A percentile compares a stretch with the other conserved stretches of the same genome.
phyloP scores from a whole-genome alignment of 2,329 filamentous ascomycete species.

The Colletotrichum sp. region DNA sequence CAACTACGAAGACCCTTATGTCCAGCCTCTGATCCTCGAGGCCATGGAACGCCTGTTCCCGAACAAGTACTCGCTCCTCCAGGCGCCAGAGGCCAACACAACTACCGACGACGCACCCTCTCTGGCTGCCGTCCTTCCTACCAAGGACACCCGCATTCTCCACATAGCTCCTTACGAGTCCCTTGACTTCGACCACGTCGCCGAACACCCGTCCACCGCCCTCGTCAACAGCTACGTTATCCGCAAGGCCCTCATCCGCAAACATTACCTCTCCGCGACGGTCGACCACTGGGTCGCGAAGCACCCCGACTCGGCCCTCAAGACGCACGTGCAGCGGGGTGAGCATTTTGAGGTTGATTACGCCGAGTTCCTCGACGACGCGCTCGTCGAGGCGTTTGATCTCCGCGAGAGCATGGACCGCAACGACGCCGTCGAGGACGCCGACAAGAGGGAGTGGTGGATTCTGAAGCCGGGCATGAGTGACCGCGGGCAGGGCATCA shows the following conservation, averaged over 20 bases:
- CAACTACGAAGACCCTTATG: slow-evolving; percentile 86
- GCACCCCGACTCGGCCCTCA: slow-evolving; percentile 73
- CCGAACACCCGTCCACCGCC: slow-evolving; percentile 63
- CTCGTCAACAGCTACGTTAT: slow-evolving; percentile 92
- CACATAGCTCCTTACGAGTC: slow-evolving; percentile 88
- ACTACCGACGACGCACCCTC: slow-evolving; percentile 35
- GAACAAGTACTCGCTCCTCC: slow-evolving; percentile 52
- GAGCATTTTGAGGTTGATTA: slow-evolving; percentile 96
- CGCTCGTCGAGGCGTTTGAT: slow-evolving; percentile 88
- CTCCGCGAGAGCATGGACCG: slow-evolving; percentile 76
- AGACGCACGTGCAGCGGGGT: slow-evolving; percentile 73
- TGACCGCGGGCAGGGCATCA: slow-evolving; percentile 91
- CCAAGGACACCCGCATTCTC: slow-evolving; percentile 56
- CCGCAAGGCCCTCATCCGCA: slow-evolving; percentile 93
- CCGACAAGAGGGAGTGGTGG: slow-evolving; percentile 79
- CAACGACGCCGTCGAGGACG: slow-evolving; percentile 50
- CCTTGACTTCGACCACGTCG: slow-evolving; percentile 81
- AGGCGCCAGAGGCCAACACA: slow-evolving; percentile 49
- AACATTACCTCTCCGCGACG: slow-evolving; percentile 89
- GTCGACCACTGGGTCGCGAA: slow-evolving; percentile 87
- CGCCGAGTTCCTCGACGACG: slow-evolving; percentile 94
- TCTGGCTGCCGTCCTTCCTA: slow-evolving; percentile 40
- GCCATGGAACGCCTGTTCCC: slow-evolving; percentile 72
- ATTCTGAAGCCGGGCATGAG: slow-evolving; percentile 98
- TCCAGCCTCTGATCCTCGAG: slow-evolving; percentile 81